Conservation (phyloP, 441 rosid genomes). For the Syzygium syzygioides region DNA sequence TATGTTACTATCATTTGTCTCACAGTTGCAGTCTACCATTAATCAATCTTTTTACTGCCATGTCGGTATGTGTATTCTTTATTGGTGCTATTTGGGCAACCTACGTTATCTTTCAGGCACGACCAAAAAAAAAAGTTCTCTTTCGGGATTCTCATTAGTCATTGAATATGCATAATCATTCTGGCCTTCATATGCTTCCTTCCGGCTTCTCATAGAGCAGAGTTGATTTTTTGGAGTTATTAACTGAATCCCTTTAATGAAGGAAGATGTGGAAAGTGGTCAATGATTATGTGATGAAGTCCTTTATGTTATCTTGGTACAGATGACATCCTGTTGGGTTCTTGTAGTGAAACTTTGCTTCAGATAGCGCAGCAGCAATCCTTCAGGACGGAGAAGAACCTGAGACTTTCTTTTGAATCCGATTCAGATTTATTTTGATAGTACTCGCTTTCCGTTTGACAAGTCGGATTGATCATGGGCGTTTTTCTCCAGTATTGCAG, state of each 20-base stretch:
- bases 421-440: background rate
- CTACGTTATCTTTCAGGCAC: background rate
- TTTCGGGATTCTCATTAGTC: background rate
- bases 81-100: background rate
- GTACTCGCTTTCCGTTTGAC: background rate
- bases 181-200: background rate
- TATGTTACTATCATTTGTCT: background rate
- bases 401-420: background rate
- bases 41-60: background rate
- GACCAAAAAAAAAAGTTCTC: background rate
- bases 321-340: background rate
- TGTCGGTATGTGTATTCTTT: background rate
- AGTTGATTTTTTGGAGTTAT: background rate
- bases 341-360: background rate
- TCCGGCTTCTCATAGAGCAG: background rate
- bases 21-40: background rate
- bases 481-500: slow-evolving; percentile 61
- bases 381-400: background rate
- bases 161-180: background rate
- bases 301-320: background rate
- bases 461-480: background rate
- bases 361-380: background rate
- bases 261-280: background rate
- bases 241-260: background rate
- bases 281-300: background rate